These are phyloP conservation scores for Mrakia frigida DNA, from an alignment of 768 basidiomycete genomes.

Conservation along the genomic window DNA sequence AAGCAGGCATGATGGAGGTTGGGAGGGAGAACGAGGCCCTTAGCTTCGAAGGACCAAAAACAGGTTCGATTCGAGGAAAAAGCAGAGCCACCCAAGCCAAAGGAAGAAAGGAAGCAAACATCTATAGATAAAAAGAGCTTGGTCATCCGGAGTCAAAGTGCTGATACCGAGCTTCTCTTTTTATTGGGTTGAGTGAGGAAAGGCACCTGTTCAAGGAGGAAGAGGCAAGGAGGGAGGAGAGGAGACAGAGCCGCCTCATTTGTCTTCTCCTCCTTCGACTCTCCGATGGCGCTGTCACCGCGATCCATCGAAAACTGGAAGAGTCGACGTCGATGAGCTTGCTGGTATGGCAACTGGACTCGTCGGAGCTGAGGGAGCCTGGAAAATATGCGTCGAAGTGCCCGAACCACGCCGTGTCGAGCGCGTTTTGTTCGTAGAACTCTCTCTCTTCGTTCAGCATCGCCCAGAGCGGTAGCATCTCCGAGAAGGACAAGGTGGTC, in stretches of 20 bases:
- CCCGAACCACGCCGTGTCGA: no score
- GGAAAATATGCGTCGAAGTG: no score
- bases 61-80: neutral
- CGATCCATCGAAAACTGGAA: neutral
- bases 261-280: neutral
- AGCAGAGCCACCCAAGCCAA: neutral
- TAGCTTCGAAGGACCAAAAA: neutral
- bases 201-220: neutral
- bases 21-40: no score
- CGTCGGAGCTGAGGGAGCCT: no score
- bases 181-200: neutral
- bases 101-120: no score
- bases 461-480: no score
- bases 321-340: neutral
- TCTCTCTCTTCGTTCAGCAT: no score
- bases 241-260: neutral
- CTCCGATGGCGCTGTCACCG: neutral
- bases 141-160: no score
- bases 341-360: no score
- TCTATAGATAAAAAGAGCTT: no score
- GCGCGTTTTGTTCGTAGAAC: no score
- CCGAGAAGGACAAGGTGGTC: no score
- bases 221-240: neutral
- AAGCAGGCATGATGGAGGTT: neutral
- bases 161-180: neutral